These are phyloP conservation scores for Lathyrus tuberosus DNA, from an alignment of 306 rosid species.

Conservation along the genomic window DNA sequence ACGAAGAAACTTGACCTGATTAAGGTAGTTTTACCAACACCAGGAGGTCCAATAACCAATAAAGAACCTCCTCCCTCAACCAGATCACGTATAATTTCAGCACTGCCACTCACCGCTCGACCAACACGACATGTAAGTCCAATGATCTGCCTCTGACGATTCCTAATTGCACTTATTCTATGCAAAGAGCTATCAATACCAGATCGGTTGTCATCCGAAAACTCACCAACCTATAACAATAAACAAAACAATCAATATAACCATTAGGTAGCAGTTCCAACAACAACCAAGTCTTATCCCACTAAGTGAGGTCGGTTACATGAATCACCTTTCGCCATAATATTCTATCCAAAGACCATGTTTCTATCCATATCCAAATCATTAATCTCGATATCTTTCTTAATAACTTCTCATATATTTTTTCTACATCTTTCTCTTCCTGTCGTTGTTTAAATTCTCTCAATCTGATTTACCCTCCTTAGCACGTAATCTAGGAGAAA, in stretches of 20 bases:
- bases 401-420: too few relatives aligned
- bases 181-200: slow-evolving; percentile 92
- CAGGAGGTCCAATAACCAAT: slow-evolving; percentile 98
- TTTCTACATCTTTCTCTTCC: too few relatives aligned
- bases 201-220: slow-evolving; percentile 97
- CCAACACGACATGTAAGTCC: slow-evolving; percentile 99
- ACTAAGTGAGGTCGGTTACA: too few relatives aligned
- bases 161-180: slow-evolving; percentile 92
- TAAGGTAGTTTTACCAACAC: slow-evolving; percentile 97
- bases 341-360: too few relatives aligned
- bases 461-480: too few relatives aligned
- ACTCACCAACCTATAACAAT: slow-evolving; percentile 77
- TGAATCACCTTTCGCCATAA: too few relatives aligned
- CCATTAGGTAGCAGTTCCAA: too few relatives aligned
- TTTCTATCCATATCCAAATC: too few relatives aligned
- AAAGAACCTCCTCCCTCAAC: slow-evolving; percentile 80
- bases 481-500: neutral
- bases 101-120: slow-evolving; percentile 89
- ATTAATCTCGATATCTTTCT: too few relatives aligned
- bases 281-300: too few relatives aligned
- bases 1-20: slow-evolving; percentile 60
- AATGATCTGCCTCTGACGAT: slow-evolving; percentile 87
- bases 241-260: neutral
- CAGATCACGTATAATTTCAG: slow-evolving; percentile 83
- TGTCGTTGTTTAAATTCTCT: too few relatives aligned